These are phyloP conservation scores for Tricholoma sp. DNA, from an alignment of 768 basidiomycete genomes.

Conservation along the genomic window DNA sequence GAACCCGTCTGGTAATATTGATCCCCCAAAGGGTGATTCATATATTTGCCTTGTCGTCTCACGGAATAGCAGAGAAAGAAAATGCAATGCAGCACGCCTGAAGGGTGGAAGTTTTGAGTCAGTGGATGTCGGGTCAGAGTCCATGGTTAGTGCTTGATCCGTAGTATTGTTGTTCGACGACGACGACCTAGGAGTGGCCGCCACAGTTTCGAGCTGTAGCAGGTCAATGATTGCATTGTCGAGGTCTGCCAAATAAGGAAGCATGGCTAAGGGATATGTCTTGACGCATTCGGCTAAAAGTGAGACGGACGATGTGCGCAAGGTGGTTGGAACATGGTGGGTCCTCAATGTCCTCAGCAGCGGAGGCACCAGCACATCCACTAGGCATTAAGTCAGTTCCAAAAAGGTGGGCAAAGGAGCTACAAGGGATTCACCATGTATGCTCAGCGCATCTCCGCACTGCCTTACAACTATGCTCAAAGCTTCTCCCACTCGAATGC, in stretches of 20 bases:
- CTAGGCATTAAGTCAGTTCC: slow-evolving; percentile 31
- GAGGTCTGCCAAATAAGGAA: slow-evolving; percentile 60
- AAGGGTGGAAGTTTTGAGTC: slow-evolving; percentile 72
- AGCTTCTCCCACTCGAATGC: slow-evolving; percentile 81
- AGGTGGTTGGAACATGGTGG: slow-evolving; percentile 56
- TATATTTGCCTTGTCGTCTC: slow-evolving; percentile 49
- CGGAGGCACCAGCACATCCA: slow-evolving; percentile 64
- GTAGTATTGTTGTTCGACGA: slow-evolving; percentile 13
- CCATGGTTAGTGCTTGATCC: slow-evolving; percentile 32
- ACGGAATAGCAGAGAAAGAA: slow-evolving; percentile 67
- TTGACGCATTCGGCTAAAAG: slow-evolving; percentile 72
- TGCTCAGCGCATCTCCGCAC: slow-evolving; percentile 62
- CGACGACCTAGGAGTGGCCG: slow-evolving; percentile 18
- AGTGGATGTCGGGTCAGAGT: slow-evolving; percentile 51
- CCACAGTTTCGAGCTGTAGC: slow-evolving; percentile 56
- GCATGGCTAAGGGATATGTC: slow-evolving; percentile 55
- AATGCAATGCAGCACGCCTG: slow-evolving; percentile 82
- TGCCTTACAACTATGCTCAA: slow-evolving; percentile 70
- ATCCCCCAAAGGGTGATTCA: slow-evolving; percentile 27
- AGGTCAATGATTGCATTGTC: slow-evolving; percentile 70
- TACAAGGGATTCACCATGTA: slow-evolving; percentile 51
- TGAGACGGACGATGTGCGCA: slow-evolving; percentile 57
- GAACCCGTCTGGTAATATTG: slow-evolving; percentile 30
- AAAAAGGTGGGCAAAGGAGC: not conserved
- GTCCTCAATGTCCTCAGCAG: slow-evolving; percentile 62